These are phyloP conservation scores for Nicotiana obtusifolia DNA, from an alignment of 257 asterid genomes.

Conservation along the genomic window DNA sequence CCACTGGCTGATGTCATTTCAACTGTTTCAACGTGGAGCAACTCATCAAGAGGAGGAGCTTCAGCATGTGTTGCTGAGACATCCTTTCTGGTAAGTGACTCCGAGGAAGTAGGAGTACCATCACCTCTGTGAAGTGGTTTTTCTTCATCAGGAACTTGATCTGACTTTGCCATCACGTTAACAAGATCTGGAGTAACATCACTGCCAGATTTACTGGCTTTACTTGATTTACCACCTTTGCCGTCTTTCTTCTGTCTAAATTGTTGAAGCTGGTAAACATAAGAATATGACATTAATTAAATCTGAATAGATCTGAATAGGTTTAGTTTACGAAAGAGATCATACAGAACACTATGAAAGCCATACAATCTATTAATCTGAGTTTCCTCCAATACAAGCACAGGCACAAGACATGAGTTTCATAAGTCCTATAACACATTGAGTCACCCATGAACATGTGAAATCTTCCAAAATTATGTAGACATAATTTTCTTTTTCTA, in stretches of 20 bases:
- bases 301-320: background rate
- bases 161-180: constrained; percentile 24
- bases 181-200: constrained; percentile 32
- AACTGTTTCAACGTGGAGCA: constrained; percentile 24
- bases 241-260: constrained; percentile 83
- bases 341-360: background rate
- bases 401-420: background rate
- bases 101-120: constrained; percentile 30
- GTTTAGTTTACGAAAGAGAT: background rate
- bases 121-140: constrained; percentile 25
- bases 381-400: constrained; percentile 1
- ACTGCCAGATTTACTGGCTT: constrained; percentile 54
- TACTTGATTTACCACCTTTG: constrained; percentile 63
- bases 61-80: constrained; percentile 23
- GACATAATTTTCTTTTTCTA: background rate
- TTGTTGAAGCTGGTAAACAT: constrained; percentile 71
- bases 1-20: constrained; percentile 28
- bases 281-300: constrained; percentile 6
- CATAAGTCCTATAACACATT: background rate
- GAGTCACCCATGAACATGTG: background rate
- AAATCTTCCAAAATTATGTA: background rate
- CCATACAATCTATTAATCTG: background rate
- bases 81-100: constrained; percentile 30
- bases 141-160: constrained; percentile 38
- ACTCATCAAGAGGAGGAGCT: constrained; percentile 25